A percentile compares a stretch with the other conserved stretches of the same genome.
Evolutionary conservation across 2,329 filamentous ascomycete genomes (phyloP).

Genomic region (Cladosporium sp.): DNA sequence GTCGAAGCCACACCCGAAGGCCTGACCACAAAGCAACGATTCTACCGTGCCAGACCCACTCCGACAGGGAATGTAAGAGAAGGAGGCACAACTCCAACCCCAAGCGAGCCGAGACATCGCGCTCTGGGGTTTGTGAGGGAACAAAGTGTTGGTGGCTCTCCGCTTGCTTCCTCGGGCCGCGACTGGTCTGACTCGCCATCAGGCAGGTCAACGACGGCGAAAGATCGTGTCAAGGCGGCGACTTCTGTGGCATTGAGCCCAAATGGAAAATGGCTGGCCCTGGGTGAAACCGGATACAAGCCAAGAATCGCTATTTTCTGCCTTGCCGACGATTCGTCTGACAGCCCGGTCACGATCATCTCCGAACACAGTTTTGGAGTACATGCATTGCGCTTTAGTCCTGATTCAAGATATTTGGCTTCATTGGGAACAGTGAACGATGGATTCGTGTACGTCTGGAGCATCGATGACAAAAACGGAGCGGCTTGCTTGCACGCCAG

Average conservation of each 20-base stretch:
- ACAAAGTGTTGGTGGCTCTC: constrained; percentile 42
- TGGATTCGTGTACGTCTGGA: constrained; percentile 90
- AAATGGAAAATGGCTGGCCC: constrained; percentile 81
- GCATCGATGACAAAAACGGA: constrained; percentile 75
- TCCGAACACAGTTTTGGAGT: constrained; percentile 90
- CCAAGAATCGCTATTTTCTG: constrained; percentile 89
- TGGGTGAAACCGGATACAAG: constrained; percentile 91
- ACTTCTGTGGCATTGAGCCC: constrained; percentile 85
- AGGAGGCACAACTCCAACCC: constrained; percentile 22
- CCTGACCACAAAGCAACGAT: constrained; percentile 66
- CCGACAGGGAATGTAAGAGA: constrained; percentile 20
- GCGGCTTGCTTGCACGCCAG: constrained; percentile 73
- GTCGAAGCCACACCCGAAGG: constrained; percentile 56
- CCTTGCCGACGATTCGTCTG: constrained; percentile 69
- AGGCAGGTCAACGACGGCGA: constrained; percentile 76
- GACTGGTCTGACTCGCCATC: constrained; percentile 56
- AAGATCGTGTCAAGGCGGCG: constrained; percentile 89
- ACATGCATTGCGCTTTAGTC: constrained; percentile 81
- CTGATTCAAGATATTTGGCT: constrained; percentile 79
- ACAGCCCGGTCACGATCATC: constrained; percentile 77
- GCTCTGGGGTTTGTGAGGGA: constrained; percentile 33
- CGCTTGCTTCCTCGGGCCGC: constrained; percentile 31
- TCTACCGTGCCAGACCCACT: constrained; percentile 66
- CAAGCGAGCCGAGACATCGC: constrained; percentile 23
- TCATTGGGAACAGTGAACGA: constrained; percentile 87